Conservation (phyloP, 495 filamentous ascomycete genomes). For the Podospora anserina region DNA sequence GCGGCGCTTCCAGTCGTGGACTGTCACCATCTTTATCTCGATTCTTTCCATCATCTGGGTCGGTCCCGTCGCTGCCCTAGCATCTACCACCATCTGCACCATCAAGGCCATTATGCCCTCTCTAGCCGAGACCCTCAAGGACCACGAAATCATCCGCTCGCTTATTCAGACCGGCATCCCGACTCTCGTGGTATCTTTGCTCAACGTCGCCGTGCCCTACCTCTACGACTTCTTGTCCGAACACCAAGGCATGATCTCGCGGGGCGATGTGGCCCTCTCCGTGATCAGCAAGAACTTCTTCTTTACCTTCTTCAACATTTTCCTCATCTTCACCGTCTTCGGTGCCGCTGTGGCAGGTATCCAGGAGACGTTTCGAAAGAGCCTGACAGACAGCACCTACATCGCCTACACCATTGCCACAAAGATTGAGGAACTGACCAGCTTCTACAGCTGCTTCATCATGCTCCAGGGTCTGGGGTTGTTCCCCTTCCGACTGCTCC, state of each 20-base stretch:
- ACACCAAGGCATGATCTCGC: slow-evolving; percentile 89
- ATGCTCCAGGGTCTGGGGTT: slow-evolving; percentile 88
- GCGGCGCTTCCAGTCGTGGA: slow-evolving; percentile 74
- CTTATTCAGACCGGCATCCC: slow-evolving; percentile 86
- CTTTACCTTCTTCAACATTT: slow-evolving; percentile 99
- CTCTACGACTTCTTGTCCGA: slow-evolving; percentile 91
- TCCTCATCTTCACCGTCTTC: slow-evolving; percentile 88
- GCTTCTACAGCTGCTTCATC: slow-evolving; percentile 93
- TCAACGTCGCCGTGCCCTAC: slow-evolving; percentile 88
- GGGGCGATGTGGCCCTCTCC: slow-evolving; percentile 91
- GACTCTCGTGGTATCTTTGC: slow-evolving; percentile 74
- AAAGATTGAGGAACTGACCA: slow-evolving; percentile 67
- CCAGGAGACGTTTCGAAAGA: slow-evolving; percentile 65
- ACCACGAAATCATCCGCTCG: slow-evolving; percentile 64
- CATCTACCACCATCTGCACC: slow-evolving; percentile 69
- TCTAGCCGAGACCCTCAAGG: slow-evolving; percentile 63
- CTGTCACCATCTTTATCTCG: slow-evolving; percentile 74
- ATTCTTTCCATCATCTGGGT: slow-evolving; percentile 89
- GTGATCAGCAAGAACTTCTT: slow-evolving; percentile 98
- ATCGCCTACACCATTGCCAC: slow-evolving; percentile 73
- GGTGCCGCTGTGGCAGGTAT: slow-evolving; percentile 78
- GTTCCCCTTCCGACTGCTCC: slow-evolving; percentile 86
- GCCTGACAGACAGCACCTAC: slow-evolving; percentile 70
- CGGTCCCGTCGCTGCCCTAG: slow-evolving; percentile 75
- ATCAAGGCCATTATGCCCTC: slow-evolving; percentile 69